A percentile compares a stretch with the other conserved stretches of the same genome.
Evolutionary conservation across 345 rosid species (phyloP).

Genomic region (Pseudoturritis turrita): DNA sequence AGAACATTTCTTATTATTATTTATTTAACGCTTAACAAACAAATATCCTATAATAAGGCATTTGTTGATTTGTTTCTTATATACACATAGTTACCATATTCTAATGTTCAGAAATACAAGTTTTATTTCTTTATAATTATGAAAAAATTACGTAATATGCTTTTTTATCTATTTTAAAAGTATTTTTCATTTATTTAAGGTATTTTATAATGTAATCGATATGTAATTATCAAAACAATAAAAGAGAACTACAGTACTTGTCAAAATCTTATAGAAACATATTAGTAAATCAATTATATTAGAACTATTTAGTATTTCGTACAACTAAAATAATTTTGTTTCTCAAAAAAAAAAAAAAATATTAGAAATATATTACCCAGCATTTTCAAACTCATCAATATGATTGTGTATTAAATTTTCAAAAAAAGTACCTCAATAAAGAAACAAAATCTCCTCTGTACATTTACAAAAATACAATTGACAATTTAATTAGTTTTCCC

Average conservation of each 20-base stretch:
- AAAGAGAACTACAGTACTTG: neutral
- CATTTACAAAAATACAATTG: neutral
- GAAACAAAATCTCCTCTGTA: neutral
- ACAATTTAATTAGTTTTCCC: neutral
- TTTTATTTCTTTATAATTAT: neutral
- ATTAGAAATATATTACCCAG: too few species aligned
- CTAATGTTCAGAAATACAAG: neutral
- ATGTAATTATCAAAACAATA: neutral
- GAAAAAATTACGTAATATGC: too few species aligned
- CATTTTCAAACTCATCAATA: slow-evolving; percentile 8
- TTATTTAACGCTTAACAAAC: neutral
- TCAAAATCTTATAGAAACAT: neutral
- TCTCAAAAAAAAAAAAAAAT: too few species aligned
- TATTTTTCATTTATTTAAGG: neutral
- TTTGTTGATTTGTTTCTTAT: neutral
- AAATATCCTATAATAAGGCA: neutral
- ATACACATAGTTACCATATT: neutral
- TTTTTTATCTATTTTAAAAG: neutral
- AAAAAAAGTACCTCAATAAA: neutral
- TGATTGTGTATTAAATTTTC: neutral
- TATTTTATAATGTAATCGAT: neutral
- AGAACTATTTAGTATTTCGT: too few species aligned
- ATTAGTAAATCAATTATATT: too few species aligned
- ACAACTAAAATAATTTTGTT: too few species aligned
- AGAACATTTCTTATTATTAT: too few species aligned